Evolutionary conservation across 148 eudicot genomes (phyloP), one percentile per base, ranked within the genome.

Genomic region (Cornus suecica): DNA sequence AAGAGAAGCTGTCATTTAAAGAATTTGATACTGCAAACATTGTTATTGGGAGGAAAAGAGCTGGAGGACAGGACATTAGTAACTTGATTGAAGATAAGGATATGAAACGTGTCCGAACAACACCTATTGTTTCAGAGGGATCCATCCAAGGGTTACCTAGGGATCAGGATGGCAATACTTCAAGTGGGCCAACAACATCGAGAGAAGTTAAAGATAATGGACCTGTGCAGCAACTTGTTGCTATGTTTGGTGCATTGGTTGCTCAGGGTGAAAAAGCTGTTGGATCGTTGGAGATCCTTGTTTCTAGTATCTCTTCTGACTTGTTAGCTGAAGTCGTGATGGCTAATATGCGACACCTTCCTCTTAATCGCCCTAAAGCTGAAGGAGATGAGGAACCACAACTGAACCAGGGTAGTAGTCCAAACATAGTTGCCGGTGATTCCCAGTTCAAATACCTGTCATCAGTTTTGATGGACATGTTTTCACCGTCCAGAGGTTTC

Each of bases 251-350:
- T 80, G 82, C 90, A 66, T 83, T 95, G 83, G 97, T 90, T 79
- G 93, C 94, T 77, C 94, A 95, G 85, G 99, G 99, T 81, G 98
- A 90, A 77, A 91, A 86, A 75, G 92, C 94, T 74, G 85, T 77
- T 56, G 90, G 85, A 42, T 85, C 94, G 34, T 85, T 95, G 81
- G 94, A 92, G 81, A 85, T 91, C 82, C 97, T 95, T 67, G 88
- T 93, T 73, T 83, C 97, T 72, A 89, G 94, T 85, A 93, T 95
- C 78, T 93, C 99, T 72, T 87, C 94, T 68, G 97, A 93, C 83
- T 81, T 95, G 82, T 86, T 95, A 74, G 93, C 98, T 11, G 93
- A 93, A 74, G 99, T 95, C 65, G 99, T 95, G 65, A 91, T 95
- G 77, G 87, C 90, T 77, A 95, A 87, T 68, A 82, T 95, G 91